Evolutionary conservation across 2,329 filamentous ascomycete genomes (phyloP), one percentile per base, ranked within the genome.

Genomic region (Xylariaceae sp.): DNA sequence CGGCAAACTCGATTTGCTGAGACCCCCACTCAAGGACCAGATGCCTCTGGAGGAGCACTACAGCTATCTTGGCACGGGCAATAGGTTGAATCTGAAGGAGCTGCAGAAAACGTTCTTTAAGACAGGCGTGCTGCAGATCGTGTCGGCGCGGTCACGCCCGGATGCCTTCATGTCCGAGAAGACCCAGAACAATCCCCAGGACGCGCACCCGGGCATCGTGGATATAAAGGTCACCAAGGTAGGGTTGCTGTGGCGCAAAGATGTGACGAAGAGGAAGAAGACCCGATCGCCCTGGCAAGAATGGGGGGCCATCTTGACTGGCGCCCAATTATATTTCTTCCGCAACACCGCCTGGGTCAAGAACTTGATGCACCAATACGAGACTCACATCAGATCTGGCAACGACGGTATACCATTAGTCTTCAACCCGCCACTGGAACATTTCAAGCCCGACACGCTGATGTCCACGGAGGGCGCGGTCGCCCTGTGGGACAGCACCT

Each of bases 161-260:
- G 90, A 95, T 56, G 92, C 92, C 2, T 98, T 96, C 61, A 88
- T 94, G 76, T 80, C 82, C 1, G 87, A 92, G 43, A 80, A 85
- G 48, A 89, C 85, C 10, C 79, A 84, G 26, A 81, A 78, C 19
- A 94, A 94, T 45, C 87, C 89, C 0, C 72, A 85, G 17, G 87
- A 92, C 42, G 85, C 87, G 1, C 85, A 92, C 44, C 86, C 88
- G 3, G 92, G 92, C 10, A 83, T 98, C 38, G 90, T 98, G 9
- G 90, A 96, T 58, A 94, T 98, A 54, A 94, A 94, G 49, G 83
- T 96, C 29, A 94, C 90, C 28, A 98, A 96, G 58, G 89, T 98
- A 31, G 92, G 92, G 4, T 65, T 94, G 2, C 58, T 98, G 19
- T 98, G 92, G 92, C 79, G 92, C 28, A 98, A 98, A 56, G 88